phyloP scores from a whole-genome alignment of 1,139 yeast genomes.

The Pichia sp. region DNA sequence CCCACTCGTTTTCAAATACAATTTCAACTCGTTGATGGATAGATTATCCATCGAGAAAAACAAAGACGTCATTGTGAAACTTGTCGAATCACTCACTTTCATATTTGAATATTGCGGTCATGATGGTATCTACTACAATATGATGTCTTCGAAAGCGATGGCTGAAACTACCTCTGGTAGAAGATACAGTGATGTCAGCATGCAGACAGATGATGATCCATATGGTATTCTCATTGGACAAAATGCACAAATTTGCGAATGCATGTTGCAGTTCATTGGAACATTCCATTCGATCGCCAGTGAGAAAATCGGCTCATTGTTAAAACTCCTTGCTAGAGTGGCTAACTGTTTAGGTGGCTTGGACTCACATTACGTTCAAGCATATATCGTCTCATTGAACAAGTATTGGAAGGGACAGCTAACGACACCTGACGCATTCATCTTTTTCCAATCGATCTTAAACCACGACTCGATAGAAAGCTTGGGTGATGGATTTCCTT shows the following conservation, averaged over 20 bases:
- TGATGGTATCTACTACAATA: constrained; percentile 31
- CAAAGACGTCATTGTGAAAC: constrained; percentile 40
- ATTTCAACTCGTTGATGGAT: constrained; percentile 28
- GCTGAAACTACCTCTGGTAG: constrained; percentile 23
- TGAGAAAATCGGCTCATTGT: constrained; percentile 4
- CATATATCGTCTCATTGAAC: constrained; percentile 19
- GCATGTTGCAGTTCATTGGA: constrained; percentile 2
- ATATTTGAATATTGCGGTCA: constrained; percentile 30
- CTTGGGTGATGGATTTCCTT: constrained; percentile 31
- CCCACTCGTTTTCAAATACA: constrained; percentile 26
- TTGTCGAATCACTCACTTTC: constrained; percentile 36
- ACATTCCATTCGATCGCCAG: background rate
- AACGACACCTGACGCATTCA: constrained; percentile 31
- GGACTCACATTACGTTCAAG: constrained; percentile 21
- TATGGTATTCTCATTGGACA: constrained; percentile 16
- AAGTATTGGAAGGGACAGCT: constrained; percentile 19
- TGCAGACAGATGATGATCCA: constrained; percentile 32
- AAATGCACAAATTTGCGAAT: constrained; percentile 18
- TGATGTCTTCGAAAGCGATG: constrained; percentile 25
- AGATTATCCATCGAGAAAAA: constrained; percentile 41
- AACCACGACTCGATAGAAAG: constrained; percentile 29
- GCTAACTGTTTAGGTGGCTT: constrained; percentile 26
- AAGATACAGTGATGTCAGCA: constrained; percentile 30
- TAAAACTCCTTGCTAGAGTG: constrained; percentile 17
- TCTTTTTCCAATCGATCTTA: constrained; percentile 33